Conservation (phyloP, 495 filamentous ascomycete genomes). For the Beverwykella pulmonaria region DNA sequence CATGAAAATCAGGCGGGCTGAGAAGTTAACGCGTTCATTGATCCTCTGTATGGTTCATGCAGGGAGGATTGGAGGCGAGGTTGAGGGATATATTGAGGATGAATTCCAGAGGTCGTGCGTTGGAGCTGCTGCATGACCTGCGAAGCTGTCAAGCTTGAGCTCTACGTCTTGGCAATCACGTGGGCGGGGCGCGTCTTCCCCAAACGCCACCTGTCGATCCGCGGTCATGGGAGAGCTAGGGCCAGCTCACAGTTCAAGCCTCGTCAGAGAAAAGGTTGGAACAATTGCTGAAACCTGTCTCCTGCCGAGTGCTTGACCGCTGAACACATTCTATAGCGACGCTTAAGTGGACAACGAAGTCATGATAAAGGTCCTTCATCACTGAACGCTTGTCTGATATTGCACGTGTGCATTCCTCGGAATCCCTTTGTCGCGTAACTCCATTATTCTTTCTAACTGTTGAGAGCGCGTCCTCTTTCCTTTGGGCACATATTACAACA, state of each 20-base stretch:
- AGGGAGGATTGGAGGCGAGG: neutral
- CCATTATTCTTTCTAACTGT: neutral
- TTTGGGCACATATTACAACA: neutral
- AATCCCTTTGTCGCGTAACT: neutral
- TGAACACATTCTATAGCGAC: neutral
- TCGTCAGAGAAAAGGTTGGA: neutral
- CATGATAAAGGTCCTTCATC: constrained; percentile 18
- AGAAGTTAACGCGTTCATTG: neutral
- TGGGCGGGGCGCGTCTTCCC: neutral
- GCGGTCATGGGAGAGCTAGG: neutral
- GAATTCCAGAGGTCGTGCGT: neutral
- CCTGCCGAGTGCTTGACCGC: neutral
- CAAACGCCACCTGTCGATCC: constrained; percentile 5
- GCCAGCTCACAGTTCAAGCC: neutral
- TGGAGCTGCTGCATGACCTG: neutral
- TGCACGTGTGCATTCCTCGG: neutral
- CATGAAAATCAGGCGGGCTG: neutral
- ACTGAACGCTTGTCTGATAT: constrained; percentile 3
- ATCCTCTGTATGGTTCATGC: neutral
- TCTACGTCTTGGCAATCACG: neutral
- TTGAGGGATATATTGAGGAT: neutral
- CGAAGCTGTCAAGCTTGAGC: neutral
- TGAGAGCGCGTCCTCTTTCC: too few relatives aligned
- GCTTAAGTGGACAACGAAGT: constrained; percentile 1
- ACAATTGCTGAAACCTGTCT: constrained; percentile 2